A percentile compares a stretch with the other conserved stretches of the same genome.
Conservation (phyloP, 2,329 filamentous ascomycete species). For the Pseudogymnoascus sp. region DNA sequence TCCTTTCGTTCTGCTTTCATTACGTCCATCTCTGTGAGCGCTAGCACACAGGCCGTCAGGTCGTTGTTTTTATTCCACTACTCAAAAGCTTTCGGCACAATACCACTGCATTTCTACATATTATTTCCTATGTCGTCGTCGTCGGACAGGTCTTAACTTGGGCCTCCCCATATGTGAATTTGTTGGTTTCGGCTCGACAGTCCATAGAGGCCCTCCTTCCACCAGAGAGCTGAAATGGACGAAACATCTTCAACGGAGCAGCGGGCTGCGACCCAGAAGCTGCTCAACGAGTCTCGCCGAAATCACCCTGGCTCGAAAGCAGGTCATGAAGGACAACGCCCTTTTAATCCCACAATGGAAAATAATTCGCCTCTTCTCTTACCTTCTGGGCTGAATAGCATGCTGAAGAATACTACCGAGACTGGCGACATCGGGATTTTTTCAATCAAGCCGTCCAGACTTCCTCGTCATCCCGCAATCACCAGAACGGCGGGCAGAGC, state of each 20-base stretch:
- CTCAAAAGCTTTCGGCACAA: not conserved
- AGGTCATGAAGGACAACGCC: not conserved
- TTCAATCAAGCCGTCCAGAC: conserved; percentile 41
- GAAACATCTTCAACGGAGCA: not conserved
- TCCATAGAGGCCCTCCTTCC: not conserved
- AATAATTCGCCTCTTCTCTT: conserved; percentile 36
- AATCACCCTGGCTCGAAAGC: not conserved
- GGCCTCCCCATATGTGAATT: not conserved
- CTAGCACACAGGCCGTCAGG: not conserved
- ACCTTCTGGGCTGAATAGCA: conserved; percentile 52
- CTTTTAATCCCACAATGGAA: conserved; percentile 12
- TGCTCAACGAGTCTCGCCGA: not conserved
- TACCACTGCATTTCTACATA: not conserved
- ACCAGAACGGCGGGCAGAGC: conserved; percentile 18
- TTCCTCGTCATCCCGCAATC: conserved; percentile 21
- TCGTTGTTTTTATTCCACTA: conserved; percentile 2
- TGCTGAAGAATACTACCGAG: conserved; percentile 60
- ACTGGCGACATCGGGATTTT: conserved; percentile 59
- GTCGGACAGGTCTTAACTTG: not conserved
- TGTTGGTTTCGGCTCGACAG: not conserved
- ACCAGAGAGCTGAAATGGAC: not conserved
- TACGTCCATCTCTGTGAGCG: not conserved
- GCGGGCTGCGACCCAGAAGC: not conserved
- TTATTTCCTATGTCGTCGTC: conserved; percentile 1
- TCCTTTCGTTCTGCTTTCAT: not conserved